Base-by-base conservation (phyloP, 2,329 filamentous ascomycete species). In the Catunica adiposa region DNA sequence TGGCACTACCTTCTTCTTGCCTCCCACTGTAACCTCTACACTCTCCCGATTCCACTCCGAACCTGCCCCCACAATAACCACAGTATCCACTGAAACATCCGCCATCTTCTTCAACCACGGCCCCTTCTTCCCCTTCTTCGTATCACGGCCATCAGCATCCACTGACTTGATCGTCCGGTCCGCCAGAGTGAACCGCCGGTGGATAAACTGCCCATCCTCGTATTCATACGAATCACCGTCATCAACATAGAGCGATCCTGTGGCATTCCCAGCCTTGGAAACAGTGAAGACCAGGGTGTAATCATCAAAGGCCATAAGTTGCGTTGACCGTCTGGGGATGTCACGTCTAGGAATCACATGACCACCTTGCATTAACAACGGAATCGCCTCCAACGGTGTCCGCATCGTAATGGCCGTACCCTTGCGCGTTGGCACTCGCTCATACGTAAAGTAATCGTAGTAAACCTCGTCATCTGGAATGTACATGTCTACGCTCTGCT, bases 201-300 rank as follows among this genome's bases (percentile, higher is more conserved):
- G 83, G 62, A 97, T 89, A 68, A 85, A 95, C 59, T 88, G 88
- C 9, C 89, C 90, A 60, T 81, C 73, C 67, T 94, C 74, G 65
- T 86, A 89, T 56, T 95, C 88, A 62, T 89, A 98, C 0, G 84
- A 86, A 68, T 97, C 89, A 51, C 92, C 92, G 61, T 98, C 92
- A 64, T 98, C 92, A 29, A 88, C 74, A 64, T 98, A 98, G 6
- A 98, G 72, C 51, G 85, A 83, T 26, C 92, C 92, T 51, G 83
- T 78, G 54, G 84, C 82, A 31, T 94, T 73, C 1, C 66, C 61
- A n/a, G 54, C n/a, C 26, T 59, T 59, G 17, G 57, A 54, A 9
- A 59, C 51, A 0, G 79, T 78, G 1, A 97, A 74, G 1, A 98
- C 82, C 1, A 98, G 78, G 0, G 92, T 98, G 71, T 95, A 95